Percentiles rank a stretch among this genome's conserved stretches.
Evolutionary conservation across 2,329 filamentous ascomycete species (phyloP).

Genomic region (Chlorencoelia australis): DNA sequence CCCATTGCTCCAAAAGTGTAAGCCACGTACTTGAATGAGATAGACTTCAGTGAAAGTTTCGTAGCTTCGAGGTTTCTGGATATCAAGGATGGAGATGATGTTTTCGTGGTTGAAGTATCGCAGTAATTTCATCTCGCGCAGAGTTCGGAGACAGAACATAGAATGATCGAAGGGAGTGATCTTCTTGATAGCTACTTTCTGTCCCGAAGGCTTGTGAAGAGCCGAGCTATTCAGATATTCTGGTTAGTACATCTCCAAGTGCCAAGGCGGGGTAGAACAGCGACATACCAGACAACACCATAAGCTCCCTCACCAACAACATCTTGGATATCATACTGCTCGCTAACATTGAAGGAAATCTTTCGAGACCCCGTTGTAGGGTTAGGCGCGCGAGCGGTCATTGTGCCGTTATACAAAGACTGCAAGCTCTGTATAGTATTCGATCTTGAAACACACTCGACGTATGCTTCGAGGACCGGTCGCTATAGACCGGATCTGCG

Average conservation of each 20-base stretch:
- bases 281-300: slow-evolving; percentile 86
- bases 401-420: slow-evolving; percentile 7
- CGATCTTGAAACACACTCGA: background rate
- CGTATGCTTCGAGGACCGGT: background rate
- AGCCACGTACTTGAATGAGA: slow-evolving; percentile 71
- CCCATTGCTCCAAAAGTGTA: background rate
- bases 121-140: slow-evolving; percentile 98
- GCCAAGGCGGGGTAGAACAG: background rate
- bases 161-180: slow-evolving; percentile 98
- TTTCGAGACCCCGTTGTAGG: slow-evolving; percentile 60
- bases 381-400: slow-evolving; percentile 40
- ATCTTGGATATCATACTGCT: slow-evolving; percentile 99
- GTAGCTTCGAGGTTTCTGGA: slow-evolving; percentile 94
- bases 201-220: slow-evolving; percentile 92
- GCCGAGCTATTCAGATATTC: slow-evolving; percentile 56
- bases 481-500: background rate
- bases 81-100: slow-evolving; percentile 98
- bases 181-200: slow-evolving; percentile 99
- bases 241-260: slow-evolving; percentile 1
- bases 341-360: slow-evolving; percentile 99
- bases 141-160: slow-evolving; percentile 93
- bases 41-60: slow-evolving; percentile 97
- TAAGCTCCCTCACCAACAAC: slow-evolving; percentile 98
- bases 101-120: slow-evolving; percentile 99
- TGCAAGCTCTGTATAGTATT: background rate